phyloP scores from a whole-genome alignment of 768 basidiomycete genomes.

The Hemileccinum impolitum region DNA sequence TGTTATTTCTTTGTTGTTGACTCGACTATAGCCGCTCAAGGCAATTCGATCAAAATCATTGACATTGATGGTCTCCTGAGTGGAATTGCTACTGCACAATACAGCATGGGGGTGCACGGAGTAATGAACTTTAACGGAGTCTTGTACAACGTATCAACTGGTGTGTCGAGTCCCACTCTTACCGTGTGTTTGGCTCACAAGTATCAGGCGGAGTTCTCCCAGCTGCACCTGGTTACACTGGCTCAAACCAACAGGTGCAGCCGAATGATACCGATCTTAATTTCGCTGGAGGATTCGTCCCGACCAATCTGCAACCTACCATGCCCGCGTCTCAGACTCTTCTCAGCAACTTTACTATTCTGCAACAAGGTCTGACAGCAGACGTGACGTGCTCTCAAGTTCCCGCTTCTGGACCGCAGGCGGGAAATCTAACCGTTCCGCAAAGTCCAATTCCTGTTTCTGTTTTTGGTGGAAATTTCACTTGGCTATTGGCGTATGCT shows the following conservation, averaged over 20 bases:
- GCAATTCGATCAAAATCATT: constrained; percentile 4
- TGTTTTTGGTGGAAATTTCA: neutral
- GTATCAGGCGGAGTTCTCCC: neutral
- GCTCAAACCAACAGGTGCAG: neutral
- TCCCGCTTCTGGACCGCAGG: neutral
- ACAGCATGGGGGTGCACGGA: neutral
- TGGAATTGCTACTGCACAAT: constrained; percentile 8
- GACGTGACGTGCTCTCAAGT: constrained; percentile 2
- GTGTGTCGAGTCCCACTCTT: neutral
- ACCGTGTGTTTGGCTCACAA: neutral
- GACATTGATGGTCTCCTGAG: constrained; percentile 6
- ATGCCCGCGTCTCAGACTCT: no score
- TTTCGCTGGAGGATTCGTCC: neutral
- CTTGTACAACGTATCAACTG: constrained; percentile 7
- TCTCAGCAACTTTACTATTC: neutral
- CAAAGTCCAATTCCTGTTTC: neutral
- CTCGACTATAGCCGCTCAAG: neutral
- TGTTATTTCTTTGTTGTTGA: no score
- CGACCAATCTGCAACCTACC: no score
- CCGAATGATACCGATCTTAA: neutral
- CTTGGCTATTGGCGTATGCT: no score
- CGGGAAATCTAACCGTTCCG: neutral
- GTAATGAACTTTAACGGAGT: constrained; percentile 3
- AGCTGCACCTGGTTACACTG: no score
- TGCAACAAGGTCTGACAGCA: constrained; percentile 9